Evolutionary conservation across 106 monocot genomes (phyloP), one percentile per base, ranked within the genome.

Genomic region (Platanthera zijinensis): DNA sequence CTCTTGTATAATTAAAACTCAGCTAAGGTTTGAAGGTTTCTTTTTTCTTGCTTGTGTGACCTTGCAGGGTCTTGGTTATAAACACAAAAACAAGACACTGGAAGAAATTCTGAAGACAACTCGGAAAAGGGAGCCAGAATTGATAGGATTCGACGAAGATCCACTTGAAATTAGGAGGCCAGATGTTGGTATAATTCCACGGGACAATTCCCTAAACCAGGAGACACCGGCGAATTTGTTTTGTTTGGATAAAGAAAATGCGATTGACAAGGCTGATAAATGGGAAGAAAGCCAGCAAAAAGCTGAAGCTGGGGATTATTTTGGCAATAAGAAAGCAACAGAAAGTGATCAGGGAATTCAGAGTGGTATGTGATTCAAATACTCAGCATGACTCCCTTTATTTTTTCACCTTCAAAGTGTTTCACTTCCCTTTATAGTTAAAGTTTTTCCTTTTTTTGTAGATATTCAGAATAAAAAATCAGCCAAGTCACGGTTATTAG

Each of bases 61-160:
- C 10, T 11, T 78, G 72, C 80, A 99, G 97, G 84, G 74, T 69
- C 82, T 72, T 76, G 94, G 89, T 52, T 90, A 81, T 84, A 94
- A 79, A 25, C 89, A 86, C 32, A 97, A 89, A 78, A 81, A 69
- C n/a, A 99, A 90, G 74, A 80, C 94, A 47, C 72, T 99, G 51
- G 86, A 89, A 53, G 91, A 99, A 57, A 76, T 84, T 52, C 28
- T 99, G 72, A 68, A 15, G 57, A 69, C 77, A 50, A 84, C 89
- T 32, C 50, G 14, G 51, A 99, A 82, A 72, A 80, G 78, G 28
- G 48, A 78, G 70, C 67, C 94, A 71, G 48, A 88, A 76, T 82
- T 99, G 15, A 94, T 99, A 71, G 97, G 97, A 19, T 99, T 82
- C 80, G 81, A 99, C 82, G 97, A 99, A 83, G 78, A 82, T 11